phyloP scores from a whole-genome alignment of 2,329 filamentous ascomycete genomes.

The Ampelomyces quisqualis region DNA sequence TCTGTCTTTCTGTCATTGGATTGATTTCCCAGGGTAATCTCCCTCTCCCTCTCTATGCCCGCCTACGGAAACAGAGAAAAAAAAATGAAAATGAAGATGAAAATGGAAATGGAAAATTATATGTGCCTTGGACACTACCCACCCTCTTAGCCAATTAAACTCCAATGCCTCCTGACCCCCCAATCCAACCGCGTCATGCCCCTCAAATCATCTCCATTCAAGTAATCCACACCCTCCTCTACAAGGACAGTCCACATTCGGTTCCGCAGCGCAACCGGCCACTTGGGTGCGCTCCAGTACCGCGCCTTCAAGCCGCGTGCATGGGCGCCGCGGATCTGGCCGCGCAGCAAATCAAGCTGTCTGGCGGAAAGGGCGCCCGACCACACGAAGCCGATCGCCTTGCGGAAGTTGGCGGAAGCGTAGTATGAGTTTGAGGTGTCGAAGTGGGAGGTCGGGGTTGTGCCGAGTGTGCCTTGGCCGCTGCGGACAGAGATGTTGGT shows the following conservation, averaged over 20 bases:
- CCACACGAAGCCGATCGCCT: constrained; percentile 55
- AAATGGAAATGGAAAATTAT: too few relatives aligned
- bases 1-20: too few relatives aligned
- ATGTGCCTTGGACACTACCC: too few relatives aligned
- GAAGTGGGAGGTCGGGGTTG: constrained; percentile 39
- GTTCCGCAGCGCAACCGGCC: constrained; percentile 57
- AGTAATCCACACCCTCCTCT: constrained; percentile 56
- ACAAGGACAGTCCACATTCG: constrained; percentile 57
- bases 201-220: constrained; percentile 60
- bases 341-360: constrained; percentile 52
- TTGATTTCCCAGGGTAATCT: neutral
- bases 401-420: constrained; percentile 60
- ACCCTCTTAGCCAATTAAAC: constrained; percentile 20
- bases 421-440: constrained; percentile 64
- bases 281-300: constrained; percentile 59
- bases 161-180: constrained; percentile 37
- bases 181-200: constrained; percentile 53
- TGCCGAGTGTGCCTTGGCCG: constrained; percentile 52
- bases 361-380: constrained; percentile 49
- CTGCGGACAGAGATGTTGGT: neutral
- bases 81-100: too few relatives aligned
- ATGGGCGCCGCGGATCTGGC: constrained; percentile 56
- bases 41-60: neutral
- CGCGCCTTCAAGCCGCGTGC: constrained; percentile 55
- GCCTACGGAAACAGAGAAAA: too few relatives aligned